Conservation (phyloP, 2,329 filamentous ascomycete species). For the Fusarium xylarioides region DNA sequence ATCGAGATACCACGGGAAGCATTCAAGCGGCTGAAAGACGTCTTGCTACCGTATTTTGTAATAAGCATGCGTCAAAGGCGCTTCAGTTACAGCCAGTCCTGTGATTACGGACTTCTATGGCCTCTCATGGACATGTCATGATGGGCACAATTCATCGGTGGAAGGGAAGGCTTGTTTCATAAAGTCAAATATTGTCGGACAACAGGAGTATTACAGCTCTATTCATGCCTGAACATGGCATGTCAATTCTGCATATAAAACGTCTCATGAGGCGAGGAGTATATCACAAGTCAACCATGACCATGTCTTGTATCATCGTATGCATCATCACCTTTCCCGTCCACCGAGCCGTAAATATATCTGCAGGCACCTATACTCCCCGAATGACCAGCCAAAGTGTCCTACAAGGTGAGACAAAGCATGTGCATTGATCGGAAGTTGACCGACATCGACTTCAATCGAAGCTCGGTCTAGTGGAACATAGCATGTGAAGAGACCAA, state of each 20-base stretch:
- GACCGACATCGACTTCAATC: conserved; percentile 7
- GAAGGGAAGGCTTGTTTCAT: conserved; percentile 13
- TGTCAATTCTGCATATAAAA: background rate
- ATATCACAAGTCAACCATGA: background rate
- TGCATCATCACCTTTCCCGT: conserved; percentile 5
- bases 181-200: background rate
- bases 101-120: background rate
- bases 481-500: background rate
- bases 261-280: background rate
- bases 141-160: conserved; percentile 1
- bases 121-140: background rate
- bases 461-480: conserved; percentile 12
- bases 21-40: background rate
- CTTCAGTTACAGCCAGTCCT: background rate
- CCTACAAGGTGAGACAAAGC: background rate
- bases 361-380: background rate
- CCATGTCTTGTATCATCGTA: background rate
- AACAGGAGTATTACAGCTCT: background rate
- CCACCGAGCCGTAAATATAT: background rate
- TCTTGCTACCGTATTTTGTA: background rate
- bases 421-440: conserved; percentile 18
- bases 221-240: background rate
- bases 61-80: background rate
- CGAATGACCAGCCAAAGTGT: background rate
- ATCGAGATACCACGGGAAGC: background rate